Percentiles rank a stretch among this genome's conserved stretches.
Conservation (phyloP, 1,284 basidiomycete genomes). For the Ceratobasidium theobromae region DNA sequence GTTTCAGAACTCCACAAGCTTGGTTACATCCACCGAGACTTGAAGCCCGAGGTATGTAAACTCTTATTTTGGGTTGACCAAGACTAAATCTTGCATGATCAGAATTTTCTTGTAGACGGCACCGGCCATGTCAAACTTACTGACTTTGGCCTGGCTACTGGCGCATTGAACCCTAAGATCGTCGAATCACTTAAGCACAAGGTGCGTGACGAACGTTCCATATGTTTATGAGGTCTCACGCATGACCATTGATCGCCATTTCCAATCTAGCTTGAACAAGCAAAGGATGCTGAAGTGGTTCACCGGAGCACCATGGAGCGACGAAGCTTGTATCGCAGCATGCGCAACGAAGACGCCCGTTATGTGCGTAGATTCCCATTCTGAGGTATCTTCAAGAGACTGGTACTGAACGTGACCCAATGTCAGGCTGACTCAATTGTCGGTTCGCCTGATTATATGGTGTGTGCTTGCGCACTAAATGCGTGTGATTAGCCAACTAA, state of each 20-base stretch:
- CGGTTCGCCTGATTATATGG: constrained; percentile 97
- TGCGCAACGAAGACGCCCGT: constrained; percentile 87
- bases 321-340: constrained; percentile 90
- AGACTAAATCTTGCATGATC: constrained; percentile 17
- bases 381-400: neutral
- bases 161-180: constrained; percentile 90
- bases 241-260: neutral
- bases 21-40: constrained; percentile 95
- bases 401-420: neutral
- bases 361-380: constrained; percentile 50
- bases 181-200: constrained; percentile 95
- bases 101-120: constrained; percentile 98
- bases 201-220: too few relatives aligned
- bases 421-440: constrained; percentile 95
- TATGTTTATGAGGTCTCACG: constrained; percentile 17
- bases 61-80: neutral
- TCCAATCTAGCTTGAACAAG: constrained; percentile 78
- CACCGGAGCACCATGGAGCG: constrained; percentile 94
- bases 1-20: constrained; percentile 92
- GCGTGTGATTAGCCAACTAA: neutral
- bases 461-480: constrained; percentile 42
- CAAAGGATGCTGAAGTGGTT: constrained; percentile 90
- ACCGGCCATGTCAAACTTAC: constrained; percentile 98
- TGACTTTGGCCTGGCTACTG: constrained; percentile 97
- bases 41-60: constrained; percentile 85